These are phyloP conservation scores for Apiotrichum sp. DNA, from an alignment of 1,284 basidiomycete species.

Conservation along the genomic window DNA sequence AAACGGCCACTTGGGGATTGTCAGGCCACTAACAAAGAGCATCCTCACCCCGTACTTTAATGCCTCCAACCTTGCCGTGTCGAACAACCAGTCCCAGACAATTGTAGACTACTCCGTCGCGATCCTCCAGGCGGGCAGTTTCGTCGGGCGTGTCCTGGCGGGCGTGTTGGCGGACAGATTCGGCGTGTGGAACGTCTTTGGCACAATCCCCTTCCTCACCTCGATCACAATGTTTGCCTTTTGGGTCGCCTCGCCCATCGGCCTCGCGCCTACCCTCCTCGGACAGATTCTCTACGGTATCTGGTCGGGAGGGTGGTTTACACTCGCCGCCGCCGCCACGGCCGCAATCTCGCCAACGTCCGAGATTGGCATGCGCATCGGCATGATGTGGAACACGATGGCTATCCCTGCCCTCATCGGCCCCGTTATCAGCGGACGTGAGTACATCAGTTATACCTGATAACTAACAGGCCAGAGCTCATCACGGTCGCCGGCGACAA, in stretches of 20 bases:
- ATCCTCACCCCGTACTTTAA: slow-evolving; percentile 18
- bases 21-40: slow-evolving; percentile 9
- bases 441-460: slow-evolving; percentile 10
- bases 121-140: slow-evolving; percentile 25
- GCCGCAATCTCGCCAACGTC: slow-evolving; percentile 8
- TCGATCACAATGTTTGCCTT: slow-evolving; percentile 19
- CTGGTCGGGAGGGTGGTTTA: slow-evolving; percentile 37
- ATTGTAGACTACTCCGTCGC: slow-evolving; percentile 21
- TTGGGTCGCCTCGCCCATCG: slow-evolving; percentile 12
- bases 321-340: slow-evolving; percentile 31
- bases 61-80: slow-evolving; percentile 8
- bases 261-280: slow-evolving; percentile 19
- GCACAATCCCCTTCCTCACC: slow-evolving; percentile 11
- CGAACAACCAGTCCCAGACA: slow-evolving; percentile 6
- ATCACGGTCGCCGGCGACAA: slow-evolving; percentile 16
- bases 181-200: slow-evolving; percentile 23
- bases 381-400: slow-evolving; percentile 39
- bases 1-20: too few relatives aligned
- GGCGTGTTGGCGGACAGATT: slow-evolving; percentile 22
- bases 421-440: slow-evolving; percentile 24
- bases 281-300: slow-evolving; percentile 37
- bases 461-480: slow-evolving; percentile 14
- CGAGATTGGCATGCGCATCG: slow-evolving; percentile 37
- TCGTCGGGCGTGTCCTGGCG: slow-evolving; percentile 19
- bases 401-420: slow-evolving; percentile 25